Base-by-base conservation (phyloP, 306 rosid species). In the Casuarina glauca region DNA sequence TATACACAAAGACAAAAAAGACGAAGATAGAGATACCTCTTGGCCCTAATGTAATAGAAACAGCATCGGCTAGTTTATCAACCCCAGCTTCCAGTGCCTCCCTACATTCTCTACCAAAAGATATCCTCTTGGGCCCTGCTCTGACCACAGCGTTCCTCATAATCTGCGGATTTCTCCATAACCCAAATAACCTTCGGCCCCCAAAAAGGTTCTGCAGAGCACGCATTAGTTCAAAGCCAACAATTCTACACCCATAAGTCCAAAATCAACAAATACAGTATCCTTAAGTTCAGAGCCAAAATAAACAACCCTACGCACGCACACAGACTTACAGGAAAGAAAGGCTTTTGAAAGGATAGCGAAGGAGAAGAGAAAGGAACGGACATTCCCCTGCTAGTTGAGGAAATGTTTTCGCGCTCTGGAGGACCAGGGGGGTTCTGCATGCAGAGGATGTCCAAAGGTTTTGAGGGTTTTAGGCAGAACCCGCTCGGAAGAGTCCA, bases 51-150 rank as follows among this genome's bases (percentile, higher is more conserved):
- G 98, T 94, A n/a, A 94, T 86, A 76, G 97, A 92, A 42, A 94
- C 98, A 62, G 97, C 98, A 82, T 92, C 97, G 19, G 97, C 97
- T 46, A 92, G 92, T 86, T 94, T 92, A 85, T 94, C 98, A 74
- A 94, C 92, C 35, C 98, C 98, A 36, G 72, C 69, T 79, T 79
- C 97, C 50, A 94, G 79, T 45, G 86, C 87, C 48, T 87, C 81
- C 54, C 96, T 86, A 79, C 96, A 89, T 61, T 90, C 98, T 79
- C 74, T 84, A 50, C 91, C 97, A 70, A 90, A 88, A 5, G 85
- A 87, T 51, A 94, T 84, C 86, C 54, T 92, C 83, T 92, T 94
- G 38, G 97, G 82, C 48, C 97, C 93, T 12, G 98, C 93, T 41
- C 88, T 84, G 36, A 90, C 86, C 71, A 74, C 86, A n/a, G 72